phyloP scores from a whole-genome alignment of 768 basidiomycete species.

The Mycena albidolilacea region DNA sequence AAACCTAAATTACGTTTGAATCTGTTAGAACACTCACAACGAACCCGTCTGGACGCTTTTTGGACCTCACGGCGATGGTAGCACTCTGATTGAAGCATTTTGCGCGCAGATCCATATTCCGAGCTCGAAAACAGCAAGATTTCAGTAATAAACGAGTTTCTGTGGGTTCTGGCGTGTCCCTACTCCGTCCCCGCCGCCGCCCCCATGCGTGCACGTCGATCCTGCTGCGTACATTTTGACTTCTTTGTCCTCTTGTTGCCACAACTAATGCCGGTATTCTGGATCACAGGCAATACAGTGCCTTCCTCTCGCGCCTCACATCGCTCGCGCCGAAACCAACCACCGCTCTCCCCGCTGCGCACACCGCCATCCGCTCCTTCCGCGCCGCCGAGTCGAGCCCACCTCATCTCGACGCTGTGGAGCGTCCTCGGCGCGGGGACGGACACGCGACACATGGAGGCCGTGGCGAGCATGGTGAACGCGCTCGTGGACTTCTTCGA shows the following conservation, averaged over 20 bases:
- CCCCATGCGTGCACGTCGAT: no score
- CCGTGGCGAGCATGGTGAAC: constrained; percentile 45
- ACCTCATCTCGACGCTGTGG: constrained; percentile 91
- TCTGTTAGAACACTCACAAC: no score
- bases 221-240: constrained; percentile 61
- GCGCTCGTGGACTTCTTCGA: no score
- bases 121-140: no score
- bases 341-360: constrained; percentile 73
- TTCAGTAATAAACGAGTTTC: no score
- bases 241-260: background rate
- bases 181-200: no score
- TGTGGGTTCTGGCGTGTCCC: no score
- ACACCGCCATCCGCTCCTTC: constrained; percentile 60
- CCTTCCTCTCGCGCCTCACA: constrained; percentile 76
- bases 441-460: constrained; percentile 59
- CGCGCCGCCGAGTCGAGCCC: constrained; percentile 79
- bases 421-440: constrained; percentile 71
- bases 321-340: constrained; percentile 69
- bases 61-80: constrained; percentile 33
- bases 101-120: no score
- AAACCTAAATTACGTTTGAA: no score
- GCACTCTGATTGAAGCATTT: no score
- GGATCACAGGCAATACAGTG: constrained; percentile 71
- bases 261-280: background rate
- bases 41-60: no score